Evolutionary conservation across 2,329 filamentous ascomycete species (phyloP).

Genomic region (Hymenoscyphus fraxineus): DNA sequence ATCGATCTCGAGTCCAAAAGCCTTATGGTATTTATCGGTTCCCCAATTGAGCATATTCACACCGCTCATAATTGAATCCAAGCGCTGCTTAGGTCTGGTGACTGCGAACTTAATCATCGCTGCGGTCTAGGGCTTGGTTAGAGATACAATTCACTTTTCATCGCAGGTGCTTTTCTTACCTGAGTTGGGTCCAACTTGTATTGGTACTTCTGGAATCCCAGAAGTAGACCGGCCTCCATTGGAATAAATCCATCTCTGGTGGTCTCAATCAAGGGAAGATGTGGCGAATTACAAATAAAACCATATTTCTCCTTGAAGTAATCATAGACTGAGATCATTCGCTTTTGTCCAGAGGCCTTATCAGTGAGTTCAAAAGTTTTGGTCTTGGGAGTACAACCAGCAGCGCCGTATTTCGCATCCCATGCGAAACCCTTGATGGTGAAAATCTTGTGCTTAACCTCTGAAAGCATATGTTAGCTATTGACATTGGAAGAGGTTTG

Average conservation of each 20-base stretch:
- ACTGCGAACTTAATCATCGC: slow-evolving; percentile 94
- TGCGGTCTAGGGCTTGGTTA: slow-evolving; percentile 54
- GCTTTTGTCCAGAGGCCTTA: slow-evolving; percentile 40
- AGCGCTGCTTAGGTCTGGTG: slow-evolving; percentile 67
- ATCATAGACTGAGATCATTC: slow-evolving; percentile 42
- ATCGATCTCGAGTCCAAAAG: slow-evolving; percentile 72
- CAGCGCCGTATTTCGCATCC: slow-evolving; percentile 36
- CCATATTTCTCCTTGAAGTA: slow-evolving; percentile 57
- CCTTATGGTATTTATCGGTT: slow-evolving; percentile 63
- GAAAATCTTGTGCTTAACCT: slow-evolving; percentile 44
- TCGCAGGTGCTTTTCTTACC: slow-evolving; percentile 28
- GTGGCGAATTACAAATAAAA: slow-evolving; percentile 42
- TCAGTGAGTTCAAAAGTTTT: slow-evolving; percentile 53
- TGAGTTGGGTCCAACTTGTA: slow-evolving; percentile 56
- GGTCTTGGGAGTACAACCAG: slow-evolving; percentile 48
- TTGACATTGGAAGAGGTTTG: neutral
- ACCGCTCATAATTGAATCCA: slow-evolving; percentile 62
- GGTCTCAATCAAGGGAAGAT: slow-evolving; percentile 57
- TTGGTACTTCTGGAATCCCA: slow-evolving; percentile 55
- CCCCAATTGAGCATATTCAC: slow-evolving; percentile 65
- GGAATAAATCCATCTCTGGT: slow-evolving; percentile 54
- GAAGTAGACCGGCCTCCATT: slow-evolving; percentile 55
- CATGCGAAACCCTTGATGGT: slow-evolving; percentile 51
- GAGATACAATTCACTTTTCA: neutral
- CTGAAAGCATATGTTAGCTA: neutral